Evolutionary conservation across 805 yeast species (phyloP), one percentile per base, ranked within the genome.

Genomic region (Wickerhamiella shivajii): DNA sequence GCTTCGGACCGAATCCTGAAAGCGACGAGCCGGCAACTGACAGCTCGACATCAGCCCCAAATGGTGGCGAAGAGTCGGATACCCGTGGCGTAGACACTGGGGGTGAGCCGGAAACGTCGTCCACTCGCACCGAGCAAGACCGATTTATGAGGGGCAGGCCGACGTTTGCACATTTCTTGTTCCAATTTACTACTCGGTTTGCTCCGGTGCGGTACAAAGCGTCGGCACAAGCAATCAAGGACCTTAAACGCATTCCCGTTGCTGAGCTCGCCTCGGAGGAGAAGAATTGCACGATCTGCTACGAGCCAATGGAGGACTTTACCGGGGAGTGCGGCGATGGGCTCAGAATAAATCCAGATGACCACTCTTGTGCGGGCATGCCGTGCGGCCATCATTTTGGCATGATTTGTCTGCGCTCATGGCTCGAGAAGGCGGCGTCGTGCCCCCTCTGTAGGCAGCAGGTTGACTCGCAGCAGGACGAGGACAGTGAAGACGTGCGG

Each of bases 311-410:
- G 16, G 38, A 19, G 16, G 44, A 21, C 9, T n/a, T 11, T 14
- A 13, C 18, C 31, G 20, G 9, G 18, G 29, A 27, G 18, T 25
- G 3, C 12, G 28, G 19, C 29, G 27, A 18, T 11, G 11, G 24
- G 12, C 22, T 24, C 23, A 10, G 31, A 10, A 12, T 31, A 27
- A 18, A 17, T 18, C 29, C 34, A n/a, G 21, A 18, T 13, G 44
- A 38, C 22, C 96, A 90, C 51, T 53, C 64, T 3, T 77, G 95
- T 0, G 63, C 78, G 1, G 59, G 66, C 38, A 62, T 87, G 67
- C 90, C 93, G 0, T 87, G 98, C 53, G 72, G 72, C 6, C 98
- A 87, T 50, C 50, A 73, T 0, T 87, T 90, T 60, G 97, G 98
- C 5, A 66, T 74, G 40, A 67, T 70, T n/a, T 87, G 98, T 59